These are phyloP conservation scores for Irpex sp. DNA, from an alignment of 1,284 basidiomycete species.

Conservation along the genomic window DNA sequence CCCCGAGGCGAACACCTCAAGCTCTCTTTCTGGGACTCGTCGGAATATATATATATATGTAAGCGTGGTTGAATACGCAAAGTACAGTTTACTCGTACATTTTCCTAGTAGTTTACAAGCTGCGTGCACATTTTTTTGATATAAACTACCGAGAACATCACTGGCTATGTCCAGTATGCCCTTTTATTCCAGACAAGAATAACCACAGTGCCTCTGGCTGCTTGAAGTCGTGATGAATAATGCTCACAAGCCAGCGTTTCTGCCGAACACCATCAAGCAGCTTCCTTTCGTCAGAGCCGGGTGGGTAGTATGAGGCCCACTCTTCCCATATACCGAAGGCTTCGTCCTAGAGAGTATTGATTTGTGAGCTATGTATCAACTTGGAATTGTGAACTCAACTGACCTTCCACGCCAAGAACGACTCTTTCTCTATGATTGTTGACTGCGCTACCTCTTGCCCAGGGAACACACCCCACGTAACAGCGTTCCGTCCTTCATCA, in stretches of 20 bases:
- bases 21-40: no score
- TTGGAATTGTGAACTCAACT: conserved; percentile 10
- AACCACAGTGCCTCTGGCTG: conserved; percentile 78
- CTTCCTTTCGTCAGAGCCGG: conserved; percentile 65
- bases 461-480: conserved; percentile 99
- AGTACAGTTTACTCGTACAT: neutral
- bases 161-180: neutral
- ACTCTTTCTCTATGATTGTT: conserved; percentile 93
- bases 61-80: neutral
- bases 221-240: conserved; percentile 95
- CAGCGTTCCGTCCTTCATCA: conserved; percentile 83
- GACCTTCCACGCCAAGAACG: conserved; percentile 92
- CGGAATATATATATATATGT: neutral
- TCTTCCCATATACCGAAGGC: conserved; percentile 95
- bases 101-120: neutral
- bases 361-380: neutral
- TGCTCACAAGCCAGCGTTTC: conserved; percentile 85
- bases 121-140: neutral
- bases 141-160: neutral
- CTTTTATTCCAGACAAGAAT: conserved; percentile 54
- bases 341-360: conserved; percentile 63
- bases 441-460: conserved; percentile 95
- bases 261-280: conserved; percentile 71
- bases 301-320: conserved; percentile 87
- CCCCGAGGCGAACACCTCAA: no score